Base-by-base conservation (phyloP, 495 filamentous ascomycete species). In the Hypomontagnella submonticulosa region DNA sequence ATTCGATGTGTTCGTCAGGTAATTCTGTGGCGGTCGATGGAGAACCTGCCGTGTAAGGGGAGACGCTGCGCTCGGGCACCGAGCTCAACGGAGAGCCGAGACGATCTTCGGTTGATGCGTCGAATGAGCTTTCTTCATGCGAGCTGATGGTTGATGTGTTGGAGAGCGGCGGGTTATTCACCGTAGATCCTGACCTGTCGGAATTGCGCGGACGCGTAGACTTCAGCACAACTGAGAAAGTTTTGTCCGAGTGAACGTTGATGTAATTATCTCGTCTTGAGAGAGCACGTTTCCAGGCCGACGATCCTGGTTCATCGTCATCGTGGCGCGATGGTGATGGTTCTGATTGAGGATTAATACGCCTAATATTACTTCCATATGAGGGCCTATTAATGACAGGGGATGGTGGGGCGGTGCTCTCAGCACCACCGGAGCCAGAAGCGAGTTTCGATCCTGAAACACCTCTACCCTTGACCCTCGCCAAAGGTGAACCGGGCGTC, bases 371-470 rank as follows among this genome's bases (percentile, higher is more conserved):
- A 52, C 65, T 73, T 52, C 68, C 61, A 64, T 73, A 64, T 5
- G 67, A 66, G 4, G 69, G 65, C 54, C 58, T 68, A 40, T 54
- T 50, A 62, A 66, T 41, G 59, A 69, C 69, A 75, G 69, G 73
- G 68, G 66, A 33, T 56, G 51, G 61, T 66, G 71, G 68, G 79
- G 78, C 62, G 72, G 70, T 72, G 69, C 70, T 66, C 72, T 74
- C 69, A 73, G 52, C 36, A 51, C 63, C 52, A 56, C 72, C 69
- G 72, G 74, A 73, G 74, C 73, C 71, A 60, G 73, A 72, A 70
- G 66, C 60, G 48, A 71, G 77, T 77, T 77, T 80, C 74, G 77
- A 66, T 53, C 73, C 79, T 81, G 80, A 82, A 81, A 80, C 80
- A 37, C 69, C 67, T 61, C 71, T 76, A 69, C 73, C 74, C 73